Evolutionary conservation across 257 asterid genomes (phyloP).

Genomic region (Plectranthus barbatus): DNA sequence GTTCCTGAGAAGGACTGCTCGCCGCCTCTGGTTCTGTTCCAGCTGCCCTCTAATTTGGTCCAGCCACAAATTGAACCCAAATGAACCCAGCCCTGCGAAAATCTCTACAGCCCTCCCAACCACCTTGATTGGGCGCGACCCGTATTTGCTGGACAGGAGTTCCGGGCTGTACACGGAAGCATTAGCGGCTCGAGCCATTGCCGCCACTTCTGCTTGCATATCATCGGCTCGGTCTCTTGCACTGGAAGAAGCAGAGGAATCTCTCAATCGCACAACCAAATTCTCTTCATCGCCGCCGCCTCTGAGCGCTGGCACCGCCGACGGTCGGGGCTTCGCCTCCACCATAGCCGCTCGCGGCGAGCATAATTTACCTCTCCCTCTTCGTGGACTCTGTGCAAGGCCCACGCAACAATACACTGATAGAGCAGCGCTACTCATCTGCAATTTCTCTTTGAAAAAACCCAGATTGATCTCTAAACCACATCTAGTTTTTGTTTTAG

Average conservation of each 20-base stretch:
- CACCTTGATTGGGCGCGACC: conserved; percentile 73
- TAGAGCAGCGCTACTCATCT: conserved; percentile 24
- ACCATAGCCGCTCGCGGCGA: conserved; percentile 58
- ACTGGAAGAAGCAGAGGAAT: too few relatives aligned
- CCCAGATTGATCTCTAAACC: background rate
- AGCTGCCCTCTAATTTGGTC: conserved; percentile 52
- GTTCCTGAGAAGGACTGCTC: conserved; percentile 68
- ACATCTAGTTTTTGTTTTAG: background rate
- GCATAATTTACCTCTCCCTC: conserved; percentile 10
- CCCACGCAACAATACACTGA: conserved; percentile 20
- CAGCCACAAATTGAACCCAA: conserved; percentile 68
- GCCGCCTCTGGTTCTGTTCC: conserved; percentile 48
- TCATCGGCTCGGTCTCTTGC: conserved; percentile 76
- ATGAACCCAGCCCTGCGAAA: conserved; percentile 59
- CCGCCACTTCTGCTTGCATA: conserved; percentile 92
- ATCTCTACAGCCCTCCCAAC: conserved; percentile 63
- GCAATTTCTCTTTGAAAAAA: background rate
- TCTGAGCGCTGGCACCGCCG: conserved; percentile 28
- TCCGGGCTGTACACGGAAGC: conserved; percentile 74
- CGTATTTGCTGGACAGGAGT: conserved; percentile 44
- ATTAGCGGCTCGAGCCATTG: conserved; percentile 78
- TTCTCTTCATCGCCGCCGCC: conserved; percentile 24
- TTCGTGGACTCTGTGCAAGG: background rate
- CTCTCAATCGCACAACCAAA: conserved; percentile 19
- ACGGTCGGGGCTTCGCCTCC: conserved; percentile 52